Evolutionary conservation across 2,329 filamentous ascomycete genomes (phyloP).

Genomic region (Bipolaris zeicola): DNA sequence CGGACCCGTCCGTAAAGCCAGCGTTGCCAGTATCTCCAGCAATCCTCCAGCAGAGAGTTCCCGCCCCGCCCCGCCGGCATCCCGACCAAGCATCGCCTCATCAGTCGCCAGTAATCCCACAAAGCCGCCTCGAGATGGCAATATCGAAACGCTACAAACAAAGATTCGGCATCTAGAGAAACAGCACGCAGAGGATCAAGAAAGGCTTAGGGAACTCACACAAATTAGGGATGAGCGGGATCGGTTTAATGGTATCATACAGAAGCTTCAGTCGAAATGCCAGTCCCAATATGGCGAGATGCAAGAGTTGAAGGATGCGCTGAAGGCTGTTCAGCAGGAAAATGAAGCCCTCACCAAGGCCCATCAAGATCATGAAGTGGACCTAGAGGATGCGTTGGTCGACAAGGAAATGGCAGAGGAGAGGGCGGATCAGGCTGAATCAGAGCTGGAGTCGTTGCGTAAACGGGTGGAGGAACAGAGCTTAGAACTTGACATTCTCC

Average conservation of each 20-base stretch:
- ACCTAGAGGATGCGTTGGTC: constrained; percentile 83
- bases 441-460: constrained; percentile 78
- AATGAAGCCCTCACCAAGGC: constrained; percentile 72
- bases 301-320: constrained; percentile 72
- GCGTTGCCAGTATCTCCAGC: constrained; percentile 22
- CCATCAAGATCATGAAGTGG: constrained; percentile 82
- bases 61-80: constrained; percentile 11
- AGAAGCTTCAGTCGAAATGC: constrained; percentile 88
- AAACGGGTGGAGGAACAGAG: constrained; percentile 81
- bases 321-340: constrained; percentile 75
- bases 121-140: constrained; percentile 27
- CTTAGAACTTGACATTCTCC: constrained; percentile 83
- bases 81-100: constrained; percentile 24
- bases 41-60: constrained; percentile 13
- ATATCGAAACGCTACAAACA: constrained; percentile 82
- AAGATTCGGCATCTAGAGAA: constrained; percentile 88
- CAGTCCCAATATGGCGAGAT: constrained; percentile 84
- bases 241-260: constrained; percentile 81
- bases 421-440: constrained; percentile 79
- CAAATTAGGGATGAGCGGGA: constrained; percentile 76
- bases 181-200: constrained; percentile 81
- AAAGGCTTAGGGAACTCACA: constrained; percentile 80
- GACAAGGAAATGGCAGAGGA: constrained; percentile 98
- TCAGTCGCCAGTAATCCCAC: constrained; percentile 20
- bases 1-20: constrained; percentile 26